Evolutionary conservation across 163 green algal genomes (phyloP), one percentile per base, ranked within the genome.

Genomic region (Smithsoniella earleae): DNA sequence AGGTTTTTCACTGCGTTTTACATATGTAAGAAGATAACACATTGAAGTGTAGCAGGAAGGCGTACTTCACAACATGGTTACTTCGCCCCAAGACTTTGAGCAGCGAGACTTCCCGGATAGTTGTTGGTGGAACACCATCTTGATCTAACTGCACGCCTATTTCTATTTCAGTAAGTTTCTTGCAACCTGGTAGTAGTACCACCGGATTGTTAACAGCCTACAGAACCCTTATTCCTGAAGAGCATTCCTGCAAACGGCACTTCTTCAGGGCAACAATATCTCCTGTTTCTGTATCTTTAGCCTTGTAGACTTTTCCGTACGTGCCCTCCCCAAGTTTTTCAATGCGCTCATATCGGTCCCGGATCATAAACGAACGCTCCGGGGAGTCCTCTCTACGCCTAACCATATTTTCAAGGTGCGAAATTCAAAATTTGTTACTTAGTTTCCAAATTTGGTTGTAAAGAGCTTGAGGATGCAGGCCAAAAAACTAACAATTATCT

Each of bases 271-370:
- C 95, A 10, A 99, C 95, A 34, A 98, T 80, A 38, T 84, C 80
- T 3, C 91, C 92, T 0, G 86, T 96, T 30, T 84, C 88, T 63
- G 89, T 91, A 65, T 96, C 88, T 22, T 81, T 75, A 2, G 94
- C 94, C 77, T 97, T 97, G 85, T 98, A 98, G 0, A 94, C 88
- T 79, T 96, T 96, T 18, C 90, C 93, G 85, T 98, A 98, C 0
- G 93, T 97, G 2, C 93, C 92, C 76, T 97, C 93, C 0, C 92
- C 92, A 63, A 98, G 91, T 79, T 98, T 97, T 78, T 97, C 90
- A 13, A 96, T 81, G 76, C 95, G 96, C 77, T 96, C 90, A 76
- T 97, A 97, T n/a, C 89, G 81, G n/a, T 97, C 92, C 87, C 58
- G 27, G 43, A 69, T 69, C 58, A 69, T 69, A 31, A 69, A 69